Evolutionary conservation across 768 basidiomycete genomes (phyloP).

Genomic region (Psilocybe subaeruginosa): DNA sequence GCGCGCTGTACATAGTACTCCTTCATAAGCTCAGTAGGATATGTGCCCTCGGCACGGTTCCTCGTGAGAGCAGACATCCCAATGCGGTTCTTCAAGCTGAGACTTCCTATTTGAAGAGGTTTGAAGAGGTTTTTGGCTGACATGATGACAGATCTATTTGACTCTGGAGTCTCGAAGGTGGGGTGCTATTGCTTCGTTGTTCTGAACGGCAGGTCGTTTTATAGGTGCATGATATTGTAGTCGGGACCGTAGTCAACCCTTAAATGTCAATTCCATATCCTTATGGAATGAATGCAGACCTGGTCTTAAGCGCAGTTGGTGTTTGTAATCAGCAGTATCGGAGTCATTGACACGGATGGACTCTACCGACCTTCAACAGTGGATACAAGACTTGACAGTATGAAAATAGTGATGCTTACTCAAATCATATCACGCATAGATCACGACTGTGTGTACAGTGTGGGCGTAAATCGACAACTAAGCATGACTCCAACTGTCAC

Average conservation of each 20-base stretch:
- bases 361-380: too few relatives aligned
- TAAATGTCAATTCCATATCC: too few relatives aligned
- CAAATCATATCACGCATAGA: background rate
- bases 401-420: background rate
- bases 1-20: constrained; percentile 47
- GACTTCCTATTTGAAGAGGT: constrained; percentile 39
- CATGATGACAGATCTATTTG: constrained; percentile 1
- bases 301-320: too few relatives aligned
- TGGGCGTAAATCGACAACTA: too few relatives aligned
- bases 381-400: background rate
- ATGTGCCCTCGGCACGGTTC: constrained; percentile 36
- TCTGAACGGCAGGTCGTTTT: background rate
- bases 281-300: too few relatives aligned
- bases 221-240: too few relatives aligned
- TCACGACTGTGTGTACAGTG: background rate
- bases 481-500: too few relatives aligned
- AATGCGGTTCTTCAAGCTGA: constrained; percentile 39
- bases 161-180: background rate
- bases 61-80: constrained; percentile 46
- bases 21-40: constrained; percentile 40
- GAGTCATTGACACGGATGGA: too few relatives aligned
- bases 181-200: background rate
- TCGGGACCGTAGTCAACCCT: too few relatives aligned
- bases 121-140: constrained; percentile 24
- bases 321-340: too few relatives aligned